Evolutionary conservation across 1,139 yeast species (phyloP).

Genomic region (Blastobotrys petasosporus): DNA sequence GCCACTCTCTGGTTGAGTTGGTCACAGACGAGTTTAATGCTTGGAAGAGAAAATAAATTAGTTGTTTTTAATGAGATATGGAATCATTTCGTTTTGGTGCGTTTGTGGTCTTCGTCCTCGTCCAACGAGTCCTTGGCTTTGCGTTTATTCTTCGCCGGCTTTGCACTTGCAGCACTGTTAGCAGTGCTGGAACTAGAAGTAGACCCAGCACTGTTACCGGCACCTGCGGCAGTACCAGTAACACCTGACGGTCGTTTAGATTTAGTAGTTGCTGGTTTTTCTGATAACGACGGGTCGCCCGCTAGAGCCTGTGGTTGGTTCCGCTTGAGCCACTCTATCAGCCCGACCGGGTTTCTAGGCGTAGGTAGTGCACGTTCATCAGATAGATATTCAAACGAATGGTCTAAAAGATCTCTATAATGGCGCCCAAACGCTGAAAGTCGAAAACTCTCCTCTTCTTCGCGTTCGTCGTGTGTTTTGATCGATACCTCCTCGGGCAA

Average conservation of each 20-base stretch:
- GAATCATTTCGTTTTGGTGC: neutral
- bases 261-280: neutral
- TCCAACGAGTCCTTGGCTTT: neutral
- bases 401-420: slow-evolving; percentile 15
- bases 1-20: slow-evolving; percentile 16
- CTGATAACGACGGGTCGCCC: neutral
- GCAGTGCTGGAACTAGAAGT: neutral
- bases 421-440: slow-evolving; percentile 18
- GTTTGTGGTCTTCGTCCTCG: neutral
- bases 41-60: too few relatives aligned
- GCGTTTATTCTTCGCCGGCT: neutral
- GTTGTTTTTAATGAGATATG: neutral
- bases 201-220: neutral
- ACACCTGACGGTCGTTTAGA: neutral
- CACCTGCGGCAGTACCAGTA: too few relatives aligned
- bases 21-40: neutral
- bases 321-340: slow-evolving; percentile 27
- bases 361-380: slow-evolving; percentile 23
- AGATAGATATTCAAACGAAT: slow-evolving; percentile 20
- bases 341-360: slow-evolving; percentile 25
- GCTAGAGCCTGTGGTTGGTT: slow-evolving; percentile 24
- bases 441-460: neutral
- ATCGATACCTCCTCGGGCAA: slow-evolving; percentile 7
- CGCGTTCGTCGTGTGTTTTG: slow-evolving; percentile 3
- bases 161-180: neutral